Evolutionary conservation across 73 alveolate genomes (phyloP).

Genomic region (Symbiodinium pilosum): DNA sequence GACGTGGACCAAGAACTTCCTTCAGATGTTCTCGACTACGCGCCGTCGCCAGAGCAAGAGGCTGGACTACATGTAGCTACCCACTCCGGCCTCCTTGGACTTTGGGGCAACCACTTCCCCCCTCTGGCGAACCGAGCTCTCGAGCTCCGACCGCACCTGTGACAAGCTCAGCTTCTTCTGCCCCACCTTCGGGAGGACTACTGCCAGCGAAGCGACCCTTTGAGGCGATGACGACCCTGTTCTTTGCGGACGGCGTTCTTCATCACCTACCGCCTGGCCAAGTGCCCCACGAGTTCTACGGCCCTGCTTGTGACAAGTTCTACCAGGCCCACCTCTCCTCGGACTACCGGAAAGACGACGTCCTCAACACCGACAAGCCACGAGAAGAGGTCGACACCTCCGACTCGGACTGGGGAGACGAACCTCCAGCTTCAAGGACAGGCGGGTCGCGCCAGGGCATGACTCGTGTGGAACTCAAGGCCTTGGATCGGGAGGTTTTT

Average conservation of each 20-base stretch:
- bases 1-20: too few species aligned
- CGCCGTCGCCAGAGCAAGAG: too few species aligned
- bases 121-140: too few species aligned
- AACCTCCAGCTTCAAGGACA: too few species aligned
- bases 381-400: neutral
- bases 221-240: neutral
- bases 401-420: neutral
- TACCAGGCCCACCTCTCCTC: neutral
- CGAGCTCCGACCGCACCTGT: too few species aligned
- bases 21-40: too few species aligned
- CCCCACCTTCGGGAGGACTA: too few species aligned
- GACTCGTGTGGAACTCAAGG: neutral
- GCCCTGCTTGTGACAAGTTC: neutral
- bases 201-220: neutral
- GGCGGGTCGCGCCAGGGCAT: too few species aligned
- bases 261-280: neutral
- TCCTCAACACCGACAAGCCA: neutral
- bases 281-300: neutral
- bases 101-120: too few species aligned
- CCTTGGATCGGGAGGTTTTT: slow-evolving; percentile 21
- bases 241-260: neutral
- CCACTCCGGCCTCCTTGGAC: too few species aligned
- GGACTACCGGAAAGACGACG: neutral
- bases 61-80: too few species aligned
- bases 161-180: too few species aligned